phyloP scores from a whole-genome alignment of 2,329 filamentous ascomycete genomes.

The Akanthomyces dipterigenus region DNA sequence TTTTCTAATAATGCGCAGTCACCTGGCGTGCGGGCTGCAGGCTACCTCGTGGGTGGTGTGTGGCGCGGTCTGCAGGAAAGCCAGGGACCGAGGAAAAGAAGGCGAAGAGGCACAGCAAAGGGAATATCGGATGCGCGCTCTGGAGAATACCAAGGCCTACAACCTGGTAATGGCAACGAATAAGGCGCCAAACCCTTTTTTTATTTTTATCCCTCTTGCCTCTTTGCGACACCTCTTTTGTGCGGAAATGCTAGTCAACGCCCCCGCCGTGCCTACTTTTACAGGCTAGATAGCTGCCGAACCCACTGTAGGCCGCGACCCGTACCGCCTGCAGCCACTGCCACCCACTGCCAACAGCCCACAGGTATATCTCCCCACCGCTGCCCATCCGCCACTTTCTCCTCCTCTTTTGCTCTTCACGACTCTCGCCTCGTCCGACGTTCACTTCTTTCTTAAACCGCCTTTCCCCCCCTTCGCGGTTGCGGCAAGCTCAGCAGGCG shows the following conservation, averaged over 20 bases:
- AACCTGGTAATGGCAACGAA: neutral
- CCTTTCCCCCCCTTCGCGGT: constrained; percentile 23
- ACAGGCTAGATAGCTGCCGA: neutral
- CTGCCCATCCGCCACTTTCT: constrained; percentile 36
- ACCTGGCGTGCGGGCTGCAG: neutral
- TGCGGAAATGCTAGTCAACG: neutral
- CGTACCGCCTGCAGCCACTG: constrained; percentile 1
- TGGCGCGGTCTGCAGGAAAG: neutral
- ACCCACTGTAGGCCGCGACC: constrained; percentile 1
- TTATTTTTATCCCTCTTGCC: neutral
- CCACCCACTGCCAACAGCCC: constrained; percentile 33
- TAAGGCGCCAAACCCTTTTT: neutral
- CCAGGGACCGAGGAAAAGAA: neutral
- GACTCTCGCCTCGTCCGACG: constrained; percentile 47
- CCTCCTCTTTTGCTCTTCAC: constrained; percentile 40
- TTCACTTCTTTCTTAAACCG: constrained; percentile 43
- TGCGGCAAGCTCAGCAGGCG: constrained; percentile 53
- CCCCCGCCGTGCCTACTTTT: neutral
- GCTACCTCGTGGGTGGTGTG: neutral
- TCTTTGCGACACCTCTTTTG: neutral
- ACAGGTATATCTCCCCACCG: constrained; percentile 30
- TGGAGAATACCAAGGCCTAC: neutral
- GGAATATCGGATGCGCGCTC: neutral
- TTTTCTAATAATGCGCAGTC: neutral
- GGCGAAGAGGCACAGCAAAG: neutral